Evolutionary conservation across 805 yeast species (phyloP), one percentile per base, ranked within the genome.

Genomic region (Yamadazyma tumulicola): DNA sequence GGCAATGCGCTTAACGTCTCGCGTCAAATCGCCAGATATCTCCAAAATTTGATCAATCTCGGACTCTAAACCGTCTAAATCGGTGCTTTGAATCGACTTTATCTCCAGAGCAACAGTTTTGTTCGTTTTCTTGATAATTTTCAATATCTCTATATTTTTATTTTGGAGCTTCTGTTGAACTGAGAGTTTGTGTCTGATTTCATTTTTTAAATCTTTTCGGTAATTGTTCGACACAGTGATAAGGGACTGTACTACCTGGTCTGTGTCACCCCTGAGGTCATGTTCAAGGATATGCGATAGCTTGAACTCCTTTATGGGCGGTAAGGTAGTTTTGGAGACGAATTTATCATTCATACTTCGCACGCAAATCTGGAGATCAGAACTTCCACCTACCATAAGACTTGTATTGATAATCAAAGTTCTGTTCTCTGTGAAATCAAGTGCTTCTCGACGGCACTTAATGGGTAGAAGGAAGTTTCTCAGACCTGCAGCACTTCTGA

Each of bases 111-210:
- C 26, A 23, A 39, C 31, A 44, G 48, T 23, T 47, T 51, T 26
- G 54, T 42, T 21, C 36, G 42, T 33, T 39, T 49, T 12, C 4
- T 37, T 34, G 20, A 57, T 50, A 26, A 51, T 41, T 39, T 63
- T 63, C 13, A 61, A 59, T 10, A 65, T 52, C 24, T 51, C 52
- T 17, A 65, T 59, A 43, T 67, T 67, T 36, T 62, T 61, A 39
- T 52, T 54, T 45, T 67, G 73, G 26, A 67, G 55, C 38, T 52
- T 54, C 46, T 66, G 71, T 43, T 67, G 72, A 10, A 57, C 46
- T 7, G 61, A 46, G 29, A 67, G 43, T 27, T 59, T 57, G 18
- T 42, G 41, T 35, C 61, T 51, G 26, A 66, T 55, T 31, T 64
- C 69, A 22, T 41, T 42, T 38, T 58, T 48, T 33, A 67, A 50